These are phyloP conservation scores for Solanum rostratum DNA, from an alignment of 257 asterid genomes.

Conservation along the genomic window DNA sequence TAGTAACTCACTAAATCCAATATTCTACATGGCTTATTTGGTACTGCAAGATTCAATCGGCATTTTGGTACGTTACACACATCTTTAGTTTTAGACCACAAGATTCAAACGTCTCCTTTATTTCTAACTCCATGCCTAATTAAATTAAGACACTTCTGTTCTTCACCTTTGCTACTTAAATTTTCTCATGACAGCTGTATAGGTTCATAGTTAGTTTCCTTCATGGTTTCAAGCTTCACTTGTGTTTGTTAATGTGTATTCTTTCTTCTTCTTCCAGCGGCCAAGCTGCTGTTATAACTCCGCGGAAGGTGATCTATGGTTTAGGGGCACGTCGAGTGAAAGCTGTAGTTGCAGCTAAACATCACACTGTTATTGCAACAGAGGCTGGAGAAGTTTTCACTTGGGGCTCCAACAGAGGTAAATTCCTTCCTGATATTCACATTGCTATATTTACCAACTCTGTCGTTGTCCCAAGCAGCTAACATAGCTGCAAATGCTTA, in stretches of 20 bases:
- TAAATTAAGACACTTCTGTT: not conserved
- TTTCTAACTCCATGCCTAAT: not conserved
- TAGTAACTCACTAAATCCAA: not conserved
- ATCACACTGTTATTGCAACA: constrained; percentile 90
- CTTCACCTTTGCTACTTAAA: not conserved
- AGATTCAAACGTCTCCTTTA: not conserved
- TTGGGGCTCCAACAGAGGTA: constrained; percentile 99
- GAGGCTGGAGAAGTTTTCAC: constrained; percentile 95
- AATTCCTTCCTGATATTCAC: not conserved
- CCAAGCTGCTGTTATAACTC: constrained; percentile 99
- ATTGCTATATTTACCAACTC: not conserved
- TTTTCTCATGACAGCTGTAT: not conserved
- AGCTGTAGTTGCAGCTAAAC: constrained; percentile 96
- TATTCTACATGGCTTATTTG: not conserved
- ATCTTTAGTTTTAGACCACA: not conserved
- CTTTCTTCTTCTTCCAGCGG: constrained; percentile 42
- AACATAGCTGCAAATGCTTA: not conserved
- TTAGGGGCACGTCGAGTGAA: constrained; percentile 87
- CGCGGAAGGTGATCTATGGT: constrained; percentile 83
- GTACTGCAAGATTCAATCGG: not conserved
- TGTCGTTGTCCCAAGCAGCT: not conserved
- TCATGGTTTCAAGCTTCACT: not conserved
- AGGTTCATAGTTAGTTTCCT: not conserved
- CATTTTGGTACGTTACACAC: not conserved
- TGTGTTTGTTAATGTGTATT: not conserved